These are phyloP conservation scores for Martiniozyma asiatica DNA, from an alignment of 1,139 yeast genomes.

Conservation along the genomic window DNA sequence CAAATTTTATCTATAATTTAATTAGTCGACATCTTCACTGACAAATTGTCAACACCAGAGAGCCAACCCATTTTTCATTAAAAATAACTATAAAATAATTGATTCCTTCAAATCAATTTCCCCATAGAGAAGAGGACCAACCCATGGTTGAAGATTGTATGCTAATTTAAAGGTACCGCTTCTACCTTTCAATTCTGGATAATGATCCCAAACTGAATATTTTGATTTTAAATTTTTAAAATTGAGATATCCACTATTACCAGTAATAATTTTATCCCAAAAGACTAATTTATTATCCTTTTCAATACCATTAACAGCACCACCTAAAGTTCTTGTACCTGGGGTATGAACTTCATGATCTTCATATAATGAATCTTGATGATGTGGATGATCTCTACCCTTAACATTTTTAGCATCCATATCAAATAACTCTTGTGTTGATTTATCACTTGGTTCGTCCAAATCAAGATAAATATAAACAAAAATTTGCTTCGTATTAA, in stretches of 20 bases:
- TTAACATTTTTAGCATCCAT: neutral
- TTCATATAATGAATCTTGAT: conserved; percentile 3
- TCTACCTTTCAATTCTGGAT: conserved; percentile 51
- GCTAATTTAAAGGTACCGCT: conserved; percentile 62
- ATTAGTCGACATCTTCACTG: too few species aligned
- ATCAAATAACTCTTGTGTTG: neutral
- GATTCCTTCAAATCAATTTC: conserved; percentile 31
- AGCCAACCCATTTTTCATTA: too few species aligned
- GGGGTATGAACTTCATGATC: neutral
- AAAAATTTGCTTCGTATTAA: conserved; percentile 95
- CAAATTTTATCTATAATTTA: too few species aligned
- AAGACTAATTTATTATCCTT: conserved; percentile 54
- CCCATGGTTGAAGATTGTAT: conserved; percentile 88
- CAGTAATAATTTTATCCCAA: conserved; percentile 77
- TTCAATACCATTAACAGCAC: conserved; percentile 11
- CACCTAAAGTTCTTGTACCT: conserved; percentile 4
- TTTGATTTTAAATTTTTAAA: conserved; percentile 49
- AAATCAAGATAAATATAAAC: conserved; percentile 80
- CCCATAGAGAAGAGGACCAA: conserved; percentile 73
- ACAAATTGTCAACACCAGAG: too few species aligned
- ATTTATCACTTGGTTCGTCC: conserved; percentile 35
- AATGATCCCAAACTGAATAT: conserved; percentile 84
- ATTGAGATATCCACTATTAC: conserved; percentile 36
- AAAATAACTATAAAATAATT: conserved; percentile 18
- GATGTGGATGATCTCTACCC: neutral